Base-by-base conservation (phyloP, 495 filamentous ascomycete genomes). In the Trichoderma virens region DNA sequence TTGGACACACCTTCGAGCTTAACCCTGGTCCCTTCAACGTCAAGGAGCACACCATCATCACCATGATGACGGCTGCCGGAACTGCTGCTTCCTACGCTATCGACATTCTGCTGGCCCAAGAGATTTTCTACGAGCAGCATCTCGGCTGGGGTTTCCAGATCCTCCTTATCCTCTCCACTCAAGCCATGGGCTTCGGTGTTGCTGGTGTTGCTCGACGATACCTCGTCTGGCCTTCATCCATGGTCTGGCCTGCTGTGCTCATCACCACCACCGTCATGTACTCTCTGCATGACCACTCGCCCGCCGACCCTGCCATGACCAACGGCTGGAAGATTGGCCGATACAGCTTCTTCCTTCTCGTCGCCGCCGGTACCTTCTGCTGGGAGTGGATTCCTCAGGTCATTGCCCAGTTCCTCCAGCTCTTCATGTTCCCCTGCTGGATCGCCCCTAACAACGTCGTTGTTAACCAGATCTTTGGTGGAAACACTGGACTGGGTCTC, bases 231-330 rank as follows among this genome's bases (percentile, higher is more conserved):
- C 86, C 82, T 3, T 83, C 85, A 30, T 83, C 87, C 62, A 89
- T 90, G 86, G 88, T 91, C 66, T 91, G 88, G 87, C 88, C 88
- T 6, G 75, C 79, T 2, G 83, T 77, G 59, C 79, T 91, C 23
- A 83, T 89, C 68, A 89, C 86, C 65, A 77, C 82, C 7, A 76
- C 87, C 5, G 76, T 91, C 14, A 88, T 91, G 67, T 81, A 85
- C 65, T 82, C 86, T 8, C 81, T 91, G 14, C 88, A 91, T 64
- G 87, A 90, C 65, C 81, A 83, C 67, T 78, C 78, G 11, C 75
- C 72, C 59, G 79, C 85, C 2, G 83, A 89, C 65, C 83, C 86
- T 0, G 61, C 72, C 41, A 79, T 79, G 68, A 78, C 83, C 1
- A 81, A 84, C 59, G 88, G 88, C 20, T 90, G 88, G 85, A 81